Percentiles rank a stretch among this genome's conserved stretches.
These are phyloP conservation scores for Tylopilus rubrobrunneus DNA, from an alignment of 768 basidiomycete genomes.

Conservation along the genomic window DNA sequence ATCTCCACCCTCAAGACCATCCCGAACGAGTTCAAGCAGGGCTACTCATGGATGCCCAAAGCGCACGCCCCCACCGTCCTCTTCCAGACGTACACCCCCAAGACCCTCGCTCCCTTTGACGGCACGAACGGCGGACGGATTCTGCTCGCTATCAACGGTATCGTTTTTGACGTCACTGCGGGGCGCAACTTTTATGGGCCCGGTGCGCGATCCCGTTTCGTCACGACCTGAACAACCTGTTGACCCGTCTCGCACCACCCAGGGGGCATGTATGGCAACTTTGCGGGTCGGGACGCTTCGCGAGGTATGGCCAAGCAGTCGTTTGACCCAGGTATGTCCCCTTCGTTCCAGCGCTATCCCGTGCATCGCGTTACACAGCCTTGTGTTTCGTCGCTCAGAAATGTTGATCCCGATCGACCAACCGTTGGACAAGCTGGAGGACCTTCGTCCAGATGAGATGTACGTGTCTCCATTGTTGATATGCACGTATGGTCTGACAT, in stretches of 20 bases:
- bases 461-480: slow-evolving; percentile 36
- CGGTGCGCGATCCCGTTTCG: slow-evolving; percentile 45
- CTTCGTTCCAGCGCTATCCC: neutral
- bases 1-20: slow-evolving; percentile 43
- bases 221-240: neutral
- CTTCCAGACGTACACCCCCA: slow-evolving; percentile 76
- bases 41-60: slow-evolving; percentile 92
- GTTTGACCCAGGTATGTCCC: slow-evolving; percentile 74
- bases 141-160: slow-evolving; percentile 79
- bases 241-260: neutral
- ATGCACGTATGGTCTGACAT: neutral
- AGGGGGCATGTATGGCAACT: slow-evolving; percentile 98
- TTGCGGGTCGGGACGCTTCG: slow-evolving; percentile 94
- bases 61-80: slow-evolving; percentile 74
- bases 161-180: slow-evolving; percentile 89
- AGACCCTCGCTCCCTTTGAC: slow-evolving; percentile 64
- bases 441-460: slow-evolving; percentile 81
- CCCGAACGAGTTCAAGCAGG: slow-evolving; percentile 70
- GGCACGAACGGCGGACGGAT: slow-evolving; percentile 68
- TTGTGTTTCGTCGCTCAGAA: slow-evolving; percentile 39
- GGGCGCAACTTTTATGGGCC: slow-evolving; percentile 95
- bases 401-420: slow-evolving; percentile 89
- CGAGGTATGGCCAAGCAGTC: slow-evolving; percentile 98
- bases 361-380: neutral
- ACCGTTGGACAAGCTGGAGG: slow-evolving; percentile 77